A percentile compares a stretch with the other conserved stretches of the same genome.
These are phyloP conservation scores for Boletus speciosus DNA, from an alignment of 768 basidiomycete genomes.

Conservation along the genomic window DNA sequence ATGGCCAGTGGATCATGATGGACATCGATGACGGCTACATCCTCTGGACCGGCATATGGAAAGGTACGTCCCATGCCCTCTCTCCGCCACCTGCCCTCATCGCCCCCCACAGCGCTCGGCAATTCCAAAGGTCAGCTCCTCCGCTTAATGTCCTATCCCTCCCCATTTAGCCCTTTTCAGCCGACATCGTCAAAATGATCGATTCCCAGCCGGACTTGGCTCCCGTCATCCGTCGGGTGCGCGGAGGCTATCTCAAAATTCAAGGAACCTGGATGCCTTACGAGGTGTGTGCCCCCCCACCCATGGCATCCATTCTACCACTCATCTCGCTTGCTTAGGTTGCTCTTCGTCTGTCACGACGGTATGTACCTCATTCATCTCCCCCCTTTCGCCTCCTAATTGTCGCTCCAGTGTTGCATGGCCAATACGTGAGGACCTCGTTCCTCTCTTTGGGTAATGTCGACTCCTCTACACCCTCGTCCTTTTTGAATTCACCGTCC, in stretches of 20 bases:
- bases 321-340: conserved; percentile 47
- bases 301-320: conserved; percentile 9
- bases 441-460: conserved; percentile 83
- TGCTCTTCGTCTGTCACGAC: conserved; percentile 72
- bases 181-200: conserved; percentile 91
- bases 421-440: conserved; percentile 79
- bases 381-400: conserved; percentile 9
- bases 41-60: conserved; percentile 93
- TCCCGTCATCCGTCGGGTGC: conserved; percentile 74
- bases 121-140: conserved; percentile 73
- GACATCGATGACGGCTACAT: conserved; percentile 92
- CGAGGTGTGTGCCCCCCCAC: conserved; percentile 46
- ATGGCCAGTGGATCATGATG: conserved; percentile 94
- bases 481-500: conserved; percentile 16
- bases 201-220: conserved; percentile 89
- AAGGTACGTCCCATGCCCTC: conserved; percentile 48
- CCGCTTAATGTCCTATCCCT: conserved; percentile 7
- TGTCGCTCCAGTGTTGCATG: conserved; percentile 66
- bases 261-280: conserved; percentile 95
- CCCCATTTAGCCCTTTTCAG: conserved; percentile 38
- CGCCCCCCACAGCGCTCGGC: conserved; percentile 56
- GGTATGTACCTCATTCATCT: conserved; percentile 46
- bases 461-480: neutral
- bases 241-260: conserved; percentile 87
- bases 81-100: conserved; percentile 4